Conservation (phyloP, 257 asterid species). For the Craterostigma plantagineum region DNA sequence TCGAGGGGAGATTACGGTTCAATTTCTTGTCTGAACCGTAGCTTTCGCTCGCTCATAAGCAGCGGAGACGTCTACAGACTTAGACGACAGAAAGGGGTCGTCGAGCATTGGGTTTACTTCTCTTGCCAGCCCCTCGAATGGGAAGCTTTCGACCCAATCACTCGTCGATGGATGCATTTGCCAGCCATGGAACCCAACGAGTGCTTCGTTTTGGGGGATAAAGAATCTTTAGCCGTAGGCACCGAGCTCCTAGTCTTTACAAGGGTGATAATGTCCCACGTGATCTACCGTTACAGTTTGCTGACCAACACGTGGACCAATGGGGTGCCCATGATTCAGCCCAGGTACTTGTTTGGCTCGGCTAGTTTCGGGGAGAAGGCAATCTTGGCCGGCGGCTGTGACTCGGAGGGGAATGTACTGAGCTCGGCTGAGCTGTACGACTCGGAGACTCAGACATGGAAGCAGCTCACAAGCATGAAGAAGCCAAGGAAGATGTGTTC, state of each 20-base stretch:
- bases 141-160: conserved; percentile 85
- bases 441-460: conserved; percentile 48
- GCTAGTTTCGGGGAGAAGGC: conserved; percentile 71
- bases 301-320: conserved; percentile 77
- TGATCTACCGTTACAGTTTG: conserved; percentile 58
- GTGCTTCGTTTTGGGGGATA: conserved; percentile 58
- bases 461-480: conserved; percentile 47
- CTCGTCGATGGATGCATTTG: conserved; percentile 82
- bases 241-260: conserved; percentile 93
- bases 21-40: conserved; percentile 46
- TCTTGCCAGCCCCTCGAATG: conserved; percentile 89
- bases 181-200: conserved; percentile 65
- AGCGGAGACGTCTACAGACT: conserved; percentile 53
- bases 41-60: conserved; percentile 53
- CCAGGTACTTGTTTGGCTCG: conserved; percentile 68
- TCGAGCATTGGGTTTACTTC: conserved; percentile 95
- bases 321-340: conserved; percentile 68
- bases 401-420: conserved; percentile 34
- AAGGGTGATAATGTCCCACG: conserved; percentile 46
- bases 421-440: conserved; percentile 49
- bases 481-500: conserved; percentile 66
- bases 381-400: conserved; percentile 75
- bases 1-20: conserved; percentile 81
- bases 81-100: conserved; percentile 39
- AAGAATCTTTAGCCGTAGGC: conserved; percentile 92